Base-by-base conservation (phyloP, 2,329 filamentous ascomycete genomes). In the Hypoxylon sp. region DNA sequence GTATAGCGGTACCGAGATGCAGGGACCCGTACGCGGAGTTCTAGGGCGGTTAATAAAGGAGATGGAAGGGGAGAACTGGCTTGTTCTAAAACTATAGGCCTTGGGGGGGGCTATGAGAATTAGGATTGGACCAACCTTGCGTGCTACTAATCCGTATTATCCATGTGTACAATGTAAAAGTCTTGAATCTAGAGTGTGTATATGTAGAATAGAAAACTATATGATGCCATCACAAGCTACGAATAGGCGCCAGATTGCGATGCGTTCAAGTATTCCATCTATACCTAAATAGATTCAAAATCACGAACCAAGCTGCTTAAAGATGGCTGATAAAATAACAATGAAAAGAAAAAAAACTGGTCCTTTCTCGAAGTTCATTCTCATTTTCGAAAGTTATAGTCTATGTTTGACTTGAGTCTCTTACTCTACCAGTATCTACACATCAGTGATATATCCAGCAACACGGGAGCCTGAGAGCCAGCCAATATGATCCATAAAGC, bases 11-110 rank as follows among this genome's bases (percentile, higher is more conserved):
- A 83, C 83, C 63, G 92, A 97, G 80, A 83, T 87, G 10, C 94
- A 97, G 75, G 94, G 94, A 0, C 85, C 87, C 0, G 81, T 97
- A 0, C 86, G 87, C 5, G 94, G 94, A 0, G 78, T 94, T 2
- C 80, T 94, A 19, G 87, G 85, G 1, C 81, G 83, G 50, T 80
- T 97, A 76, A 82, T 88, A 73, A 84, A 83, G 57, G 63, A 81
- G 22, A 77, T 42, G 10, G 14, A 14, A 11, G 70, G 37, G 62
- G 55, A 22, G 48, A 70, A 74, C 17, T 80, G 79, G 79, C 73
- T 75, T 47, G 73, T 80, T 29, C 76, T 77, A 55, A 80, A 80
- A 63, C 65, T 80, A n/a, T 80, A 72, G 76, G 19, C 10, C 14
- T n/a, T n/a, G n/a, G 19, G 73, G 19, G 13, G 22, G 3, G 22